Evolutionary conservation across 805 yeast genomes (phyloP), one percentile per base, ranked within the genome.

Genomic region (Kodamaea leandrae): DNA sequence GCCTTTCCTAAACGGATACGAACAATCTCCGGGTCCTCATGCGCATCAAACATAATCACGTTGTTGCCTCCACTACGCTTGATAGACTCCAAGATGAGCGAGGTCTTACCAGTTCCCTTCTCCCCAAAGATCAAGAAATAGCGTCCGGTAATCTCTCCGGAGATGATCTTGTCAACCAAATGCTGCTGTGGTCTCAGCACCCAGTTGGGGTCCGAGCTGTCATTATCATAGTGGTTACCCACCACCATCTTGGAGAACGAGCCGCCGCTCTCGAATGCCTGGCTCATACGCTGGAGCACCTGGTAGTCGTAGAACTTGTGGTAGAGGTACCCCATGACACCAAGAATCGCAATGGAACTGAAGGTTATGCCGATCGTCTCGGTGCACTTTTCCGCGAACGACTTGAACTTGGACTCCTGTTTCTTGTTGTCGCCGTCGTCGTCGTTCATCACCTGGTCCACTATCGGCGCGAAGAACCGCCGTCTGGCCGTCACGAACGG

Each of bases 41-140:
- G 93, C 1, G 93, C 93, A 54, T 86, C 95, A 45, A 86, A 65
- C 36, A 82, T 71, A 0, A 87, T 77, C 37, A 87, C 86, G 51
- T 82, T 77, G 37, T 63, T 60, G 0, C 90, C 87, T 27, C 72
- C 64, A 2, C 77, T 78, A 48, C 80, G 76, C 44, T 78, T 74
- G 69, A 86, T 77, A 2, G 88, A 75, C 48, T 86, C 88, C 51
- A 83, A 60, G 12, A 86, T 70, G 67, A 87, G 72, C 1, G 91
- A 81, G 1, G 89, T 81, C 55, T 86, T 86, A 2, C 95, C 95
- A 0, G 93, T 86, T 1, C 95, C 95, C 56, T 86, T 86, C 57
- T 86, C 95, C 21, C 95, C 95, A 29, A 86, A 75, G 8, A 86
- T 55, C 36, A 86, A 63, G 53, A 78, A 82, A 61, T 86, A 86